phyloP scores from a whole-genome alignment of 352 stramenopile species.

The Globisporangium rhizosaccharum region DNA sequence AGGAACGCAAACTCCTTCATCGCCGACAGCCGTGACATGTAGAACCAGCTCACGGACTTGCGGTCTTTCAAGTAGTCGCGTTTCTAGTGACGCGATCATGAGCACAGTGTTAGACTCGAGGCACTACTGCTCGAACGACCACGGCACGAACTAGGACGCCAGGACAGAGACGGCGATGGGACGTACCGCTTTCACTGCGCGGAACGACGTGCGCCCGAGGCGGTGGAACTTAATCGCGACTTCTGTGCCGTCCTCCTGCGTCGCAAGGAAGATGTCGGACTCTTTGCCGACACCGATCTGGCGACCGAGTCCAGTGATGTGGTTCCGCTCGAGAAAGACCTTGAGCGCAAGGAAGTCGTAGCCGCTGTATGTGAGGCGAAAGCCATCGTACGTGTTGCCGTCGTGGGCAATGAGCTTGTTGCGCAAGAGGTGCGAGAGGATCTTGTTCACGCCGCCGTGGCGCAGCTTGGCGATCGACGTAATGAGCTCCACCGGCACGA shows the following conservation, averaged over 20 bases:
- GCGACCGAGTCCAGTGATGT: slow-evolving; percentile 88
- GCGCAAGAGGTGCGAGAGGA: slow-evolving; percentile 94
- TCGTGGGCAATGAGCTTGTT: slow-evolving; percentile 99
- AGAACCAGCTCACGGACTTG: slow-evolving; percentile 97
- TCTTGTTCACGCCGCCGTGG: slow-evolving; percentile 97
- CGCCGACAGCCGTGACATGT: slow-evolving; percentile 97
- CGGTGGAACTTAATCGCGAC: slow-evolving; percentile 99
- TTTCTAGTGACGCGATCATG: slow-evolving; percentile 59
- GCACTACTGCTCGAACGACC: background rate
- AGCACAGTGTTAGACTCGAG: background rate
- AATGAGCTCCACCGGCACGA: slow-evolving; percentile 97
- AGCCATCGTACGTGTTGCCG: slow-evolving; percentile 95
- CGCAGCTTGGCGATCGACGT: slow-evolving; percentile 95
- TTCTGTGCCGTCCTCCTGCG: slow-evolving; percentile 91
- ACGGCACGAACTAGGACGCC: too few species aligned
- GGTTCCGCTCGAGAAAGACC: slow-evolving; percentile 91
- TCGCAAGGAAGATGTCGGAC: slow-evolving; percentile 97
- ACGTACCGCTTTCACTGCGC: slow-evolving; percentile 89
- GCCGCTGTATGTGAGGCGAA: slow-evolving; percentile 97
- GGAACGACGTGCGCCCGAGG: slow-evolving; percentile 98
- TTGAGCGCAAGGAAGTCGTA: slow-evolving; percentile 99
- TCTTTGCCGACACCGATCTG: slow-evolving; percentile 99
- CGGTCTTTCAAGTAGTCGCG: slow-evolving; percentile 97
- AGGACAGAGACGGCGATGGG: background rate
- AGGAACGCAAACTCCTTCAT: slow-evolving; percentile 99